Percentiles rank a stretch among this genome's conserved stretches.
These are phyloP conservation scores for Delonix regia DNA, from an alignment of 306 rosid species.

Conservation along the genomic window DNA sequence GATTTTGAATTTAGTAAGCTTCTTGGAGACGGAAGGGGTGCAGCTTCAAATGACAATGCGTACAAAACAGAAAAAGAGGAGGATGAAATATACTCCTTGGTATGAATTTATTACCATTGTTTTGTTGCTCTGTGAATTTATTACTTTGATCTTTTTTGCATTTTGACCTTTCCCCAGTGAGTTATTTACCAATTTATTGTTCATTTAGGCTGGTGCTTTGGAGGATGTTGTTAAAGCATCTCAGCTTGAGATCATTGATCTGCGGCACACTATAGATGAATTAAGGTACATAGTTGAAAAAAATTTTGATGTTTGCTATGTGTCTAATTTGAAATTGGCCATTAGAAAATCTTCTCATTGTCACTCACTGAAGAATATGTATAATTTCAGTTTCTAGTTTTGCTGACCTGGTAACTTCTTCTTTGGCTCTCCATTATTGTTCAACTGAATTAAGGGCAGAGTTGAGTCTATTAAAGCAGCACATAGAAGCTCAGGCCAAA, in stretches of 20 bases:
- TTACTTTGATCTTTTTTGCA: neutral
- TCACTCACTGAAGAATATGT: neutral
- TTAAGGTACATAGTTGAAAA: slow-evolving; percentile 57
- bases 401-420: slow-evolving; percentile 48
- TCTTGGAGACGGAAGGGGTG: slow-evolving; percentile 52
- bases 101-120: slow-evolving; percentile 35
- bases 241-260: slow-evolving; percentile 92
- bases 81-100: slow-evolving; percentile 81
- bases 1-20: slow-evolving; percentile 83
- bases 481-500: slow-evolving; percentile 73
- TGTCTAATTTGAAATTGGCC: neutral
- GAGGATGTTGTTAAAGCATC: slow-evolving; percentile 91
- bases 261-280: slow-evolving; percentile 72
- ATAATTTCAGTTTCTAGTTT: slow-evolving; percentile 17
- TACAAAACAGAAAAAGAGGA: slow-evolving; percentile 54
- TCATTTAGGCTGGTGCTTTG: slow-evolving; percentile 89
- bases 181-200: slow-evolving; percentile 25
- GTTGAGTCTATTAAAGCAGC: slow-evolving; percentile 87
- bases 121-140: slow-evolving; percentile 19
- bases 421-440: slow-evolving; percentile 39
- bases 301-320: neutral
- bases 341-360: neutral
- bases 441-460: slow-evolving; percentile 85
- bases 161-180: slow-evolving; percentile 33
- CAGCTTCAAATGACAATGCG: slow-evolving; percentile 47